A percentile compares a stretch with the other conserved stretches of the same genome.
phyloP scores from a whole-genome alignment of 306 rosid genomes.

The Lablab purpureus region DNA sequence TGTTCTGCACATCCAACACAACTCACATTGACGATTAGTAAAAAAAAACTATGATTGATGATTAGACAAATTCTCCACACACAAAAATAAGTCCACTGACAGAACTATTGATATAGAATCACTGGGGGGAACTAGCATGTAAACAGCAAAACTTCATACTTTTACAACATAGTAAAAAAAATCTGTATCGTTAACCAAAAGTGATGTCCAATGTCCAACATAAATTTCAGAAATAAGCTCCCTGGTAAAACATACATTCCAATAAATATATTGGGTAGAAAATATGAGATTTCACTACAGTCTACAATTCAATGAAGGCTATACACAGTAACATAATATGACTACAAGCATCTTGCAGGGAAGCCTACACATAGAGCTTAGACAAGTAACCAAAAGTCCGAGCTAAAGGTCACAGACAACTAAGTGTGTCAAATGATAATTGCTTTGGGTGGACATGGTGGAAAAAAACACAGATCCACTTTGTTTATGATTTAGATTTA shows the following conservation, averaged over 20 bases:
- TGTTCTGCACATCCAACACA: neutral
- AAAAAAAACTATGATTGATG: too few species aligned
- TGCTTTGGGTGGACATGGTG: constrained; percentile 49
- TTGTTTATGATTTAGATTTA: constrained; percentile 36
- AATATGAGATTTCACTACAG: constrained; percentile 33
- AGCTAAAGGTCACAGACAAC: constrained; percentile 30
- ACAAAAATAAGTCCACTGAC: too few species aligned
- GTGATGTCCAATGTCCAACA: neutral
- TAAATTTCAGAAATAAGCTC: neutral
- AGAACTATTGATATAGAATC: too few species aligned
- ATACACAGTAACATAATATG: constrained; percentile 42
- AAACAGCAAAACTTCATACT: too few species aligned
- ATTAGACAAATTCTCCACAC: too few species aligned
- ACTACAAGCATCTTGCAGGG: constrained; percentile 42
- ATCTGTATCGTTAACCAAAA: neutral
- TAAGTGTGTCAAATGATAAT: constrained; percentile 22
- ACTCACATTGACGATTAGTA: too few species aligned
- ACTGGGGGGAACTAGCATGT: too few species aligned
- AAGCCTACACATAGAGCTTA: constrained; percentile 33
- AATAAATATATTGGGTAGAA: constrained; percentile 34
- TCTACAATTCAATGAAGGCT: constrained; percentile 37
- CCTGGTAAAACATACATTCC: constrained; percentile 1
- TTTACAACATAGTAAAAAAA: neutral
- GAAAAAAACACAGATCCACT: constrained; percentile 57
- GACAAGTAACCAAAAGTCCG: constrained; percentile 11